Percentiles rank a stretch among this genome's conserved stretches.
Conservation (phyloP, 305 asterid species). For the Plantago lanceolata region DNA sequence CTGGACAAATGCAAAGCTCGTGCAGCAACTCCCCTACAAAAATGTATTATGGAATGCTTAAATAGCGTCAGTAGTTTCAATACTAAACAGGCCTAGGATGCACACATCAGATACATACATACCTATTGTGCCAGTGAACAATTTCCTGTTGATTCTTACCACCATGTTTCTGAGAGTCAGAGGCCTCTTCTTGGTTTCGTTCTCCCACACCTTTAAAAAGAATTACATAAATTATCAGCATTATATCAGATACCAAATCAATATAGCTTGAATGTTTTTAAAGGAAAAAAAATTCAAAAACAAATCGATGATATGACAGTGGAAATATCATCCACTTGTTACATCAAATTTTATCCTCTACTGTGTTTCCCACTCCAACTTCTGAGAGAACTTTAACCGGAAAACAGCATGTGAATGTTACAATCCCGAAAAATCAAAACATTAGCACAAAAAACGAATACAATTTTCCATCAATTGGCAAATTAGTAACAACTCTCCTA, state of each 20-base stretch:
- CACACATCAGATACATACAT: slow-evolving; percentile 16
- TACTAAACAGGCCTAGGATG: slow-evolving; percentile 18
- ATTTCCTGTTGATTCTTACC: slow-evolving; percentile 75
- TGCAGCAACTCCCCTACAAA: slow-evolving; percentile 73
- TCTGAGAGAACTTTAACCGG: too few relatives aligned
- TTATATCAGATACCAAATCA: not conserved
- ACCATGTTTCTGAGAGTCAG: slow-evolving; percentile 63
- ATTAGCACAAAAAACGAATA: too few relatives aligned
- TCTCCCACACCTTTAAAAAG: slow-evolving; percentile 43
- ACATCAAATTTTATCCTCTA: too few relatives aligned
- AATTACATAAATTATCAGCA: slow-evolving; percentile 24
- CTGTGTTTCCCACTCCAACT: too few relatives aligned
- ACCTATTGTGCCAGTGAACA: slow-evolving; percentile 93
- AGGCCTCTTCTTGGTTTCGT: slow-evolving; percentile 46
- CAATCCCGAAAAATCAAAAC: too few relatives aligned
- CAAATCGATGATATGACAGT: too few relatives aligned
- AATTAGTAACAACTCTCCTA: too few relatives aligned
- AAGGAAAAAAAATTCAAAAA: not conserved
- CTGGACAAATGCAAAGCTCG: slow-evolving; percentile 95
- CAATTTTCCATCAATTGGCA: too few relatives aligned
- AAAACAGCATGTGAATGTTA: too few relatives aligned
- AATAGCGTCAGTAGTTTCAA: slow-evolving; percentile 24
- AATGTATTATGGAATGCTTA: slow-evolving; percentile 20
- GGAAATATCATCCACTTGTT: too few relatives aligned
- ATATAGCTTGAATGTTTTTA: too few relatives aligned